Evolutionary conservation across 345 rosid genomes (phyloP), one percentile per base, ranked within the genome.

Genomic region (Ricinus communis): DNA sequence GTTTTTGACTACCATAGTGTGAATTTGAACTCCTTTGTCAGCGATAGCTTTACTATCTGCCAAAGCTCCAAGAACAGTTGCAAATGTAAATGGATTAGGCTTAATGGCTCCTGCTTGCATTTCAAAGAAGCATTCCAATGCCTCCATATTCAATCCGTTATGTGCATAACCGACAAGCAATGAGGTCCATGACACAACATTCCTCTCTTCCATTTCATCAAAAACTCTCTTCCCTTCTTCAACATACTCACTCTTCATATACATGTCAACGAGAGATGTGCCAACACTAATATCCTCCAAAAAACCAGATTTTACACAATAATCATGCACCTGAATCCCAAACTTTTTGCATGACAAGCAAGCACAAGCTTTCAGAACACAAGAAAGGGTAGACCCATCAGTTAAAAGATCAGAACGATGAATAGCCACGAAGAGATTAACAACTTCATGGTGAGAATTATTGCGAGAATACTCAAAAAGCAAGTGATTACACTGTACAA

Each of bases 111-210:
- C 87, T 24, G 25, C 68, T 46, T 69, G 87, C 97, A 91, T 90
- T 71, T 76, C 63, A 53, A 36, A 52, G 75, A 93, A 90, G 70
- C 85, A 72, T 22, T 62, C 74, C 55, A 87, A 67, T 27, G 83
- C 91, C 68, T 76, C 85, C 13, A 65, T 77, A 63, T 83, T 83
- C 71, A 77, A 38, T 54, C 87, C 85, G 64, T 78, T 83, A 28
- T 74, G 70, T 0, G 87, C 87, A 71, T 87, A 91, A 62, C 97
- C 96, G 0, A 85, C 66, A 19, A 93, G 80, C 87, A 93, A 60
- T 1, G 97, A 86, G 63, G 98, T 93, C 97, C 98, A 93, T 46
- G 94, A 88, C 62, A 93, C 93, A 62, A 90, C 96, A 77, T 91
- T 91, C 65, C 69, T 87, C 65, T 74, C 80, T 25, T 66, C 82